phyloP scores from a whole-genome alignment of 371 early-diverging fungal species.

The Apophysomyces sp. region DNA sequence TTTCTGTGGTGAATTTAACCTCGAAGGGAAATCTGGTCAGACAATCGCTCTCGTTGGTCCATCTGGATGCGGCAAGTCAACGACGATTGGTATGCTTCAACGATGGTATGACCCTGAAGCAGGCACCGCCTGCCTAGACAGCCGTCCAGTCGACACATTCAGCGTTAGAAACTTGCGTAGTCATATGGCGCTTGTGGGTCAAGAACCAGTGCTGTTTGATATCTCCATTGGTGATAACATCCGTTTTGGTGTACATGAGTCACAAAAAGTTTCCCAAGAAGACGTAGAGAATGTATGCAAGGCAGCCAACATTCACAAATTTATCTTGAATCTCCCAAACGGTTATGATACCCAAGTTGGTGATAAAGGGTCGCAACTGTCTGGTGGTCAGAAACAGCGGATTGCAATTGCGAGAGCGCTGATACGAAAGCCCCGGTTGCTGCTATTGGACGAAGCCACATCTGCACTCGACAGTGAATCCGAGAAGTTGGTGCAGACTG shows the following conservation, averaged over 20 bases:
- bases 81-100: conserved; percentile 80
- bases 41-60: conserved; percentile 89
- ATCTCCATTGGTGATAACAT: conserved; percentile 83
- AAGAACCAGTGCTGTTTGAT: conserved; percentile 87
- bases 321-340: conserved; percentile 63
- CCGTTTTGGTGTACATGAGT: conserved; percentile 60
- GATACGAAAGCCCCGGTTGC: conserved; percentile 81
- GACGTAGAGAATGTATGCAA: conserved; percentile 63
- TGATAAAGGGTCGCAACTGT: conserved; percentile 66
- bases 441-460: conserved; percentile 96
- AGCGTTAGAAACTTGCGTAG: conserved; percentile 62
- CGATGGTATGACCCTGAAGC: conserved; percentile 80
- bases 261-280: conserved; percentile 45
- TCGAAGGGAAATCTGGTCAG: conserved; percentile 73
- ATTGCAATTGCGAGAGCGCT: conserved; percentile 56
- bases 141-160: conserved; percentile 62
- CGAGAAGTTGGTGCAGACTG: conserved; percentile 87
- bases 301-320: conserved; percentile 78
- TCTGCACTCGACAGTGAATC: conserved; percentile 87
- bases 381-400: conserved; percentile 33
- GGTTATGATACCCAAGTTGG: conserved; percentile 84
- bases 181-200: conserved; percentile 82
- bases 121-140: conserved; percentile 69
- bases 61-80: conserved; percentile 87
- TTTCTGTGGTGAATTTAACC: conserved; percentile 70